Percentiles rank a stretch among this genome's conserved stretches.
These are phyloP conservation scores for Colletotrichum lupini DNA, from an alignment of 2,329 filamentous ascomycete species.

Conservation along the genomic window DNA sequence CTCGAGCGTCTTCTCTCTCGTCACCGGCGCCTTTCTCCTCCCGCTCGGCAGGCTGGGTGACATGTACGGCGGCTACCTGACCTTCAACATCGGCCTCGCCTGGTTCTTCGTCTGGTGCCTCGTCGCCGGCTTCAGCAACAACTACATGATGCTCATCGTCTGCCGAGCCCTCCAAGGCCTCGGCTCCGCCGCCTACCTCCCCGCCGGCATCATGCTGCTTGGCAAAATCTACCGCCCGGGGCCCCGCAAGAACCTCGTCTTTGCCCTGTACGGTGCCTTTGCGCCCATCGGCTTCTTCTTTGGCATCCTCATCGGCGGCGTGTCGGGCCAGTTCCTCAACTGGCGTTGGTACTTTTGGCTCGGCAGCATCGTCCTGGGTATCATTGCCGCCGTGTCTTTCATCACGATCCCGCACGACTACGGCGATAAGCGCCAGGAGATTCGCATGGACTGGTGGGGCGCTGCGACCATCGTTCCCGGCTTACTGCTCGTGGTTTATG, in stretches of 20 bases:
- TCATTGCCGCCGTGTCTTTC: conserved; percentile 58
- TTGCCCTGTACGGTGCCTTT: conserved; percentile 67
- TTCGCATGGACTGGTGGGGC: conserved; percentile 71
- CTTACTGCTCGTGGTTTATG: conserved; percentile 72
- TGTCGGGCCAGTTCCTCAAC: conserved; percentile 67
- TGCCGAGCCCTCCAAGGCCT: conserved; percentile 81
- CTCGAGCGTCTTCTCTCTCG: conserved; percentile 70
- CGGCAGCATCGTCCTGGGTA: conserved; percentile 56
- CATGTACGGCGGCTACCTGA: conserved; percentile 69
- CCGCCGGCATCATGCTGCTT: conserved; percentile 76
- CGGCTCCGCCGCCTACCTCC: conserved; percentile 78
- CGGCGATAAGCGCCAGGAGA: conserved; percentile 37
- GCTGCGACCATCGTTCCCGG: conserved; percentile 64
- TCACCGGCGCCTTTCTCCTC: conserved; percentile 68
- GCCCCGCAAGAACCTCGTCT: conserved; percentile 76
- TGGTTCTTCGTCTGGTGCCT: conserved; percentile 79
- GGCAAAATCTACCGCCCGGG: conserved; percentile 77
- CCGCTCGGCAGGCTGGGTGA: conserved; percentile 71
- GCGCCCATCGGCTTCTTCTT: conserved; percentile 69
- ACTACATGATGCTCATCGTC: conserved; percentile 76
- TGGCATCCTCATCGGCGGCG: conserved; percentile 75
- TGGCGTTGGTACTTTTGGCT: conserved; percentile 81
- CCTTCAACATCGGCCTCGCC: conserved; percentile 68
- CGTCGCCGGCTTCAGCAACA: conserved; percentile 75
- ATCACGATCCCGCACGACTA: conserved; percentile 52